Evolutionary conservation across 1,284 basidiomycete genomes (phyloP), one percentile per base, ranked within the genome.

Genomic region (Acaromyces ingoldii): DNA sequence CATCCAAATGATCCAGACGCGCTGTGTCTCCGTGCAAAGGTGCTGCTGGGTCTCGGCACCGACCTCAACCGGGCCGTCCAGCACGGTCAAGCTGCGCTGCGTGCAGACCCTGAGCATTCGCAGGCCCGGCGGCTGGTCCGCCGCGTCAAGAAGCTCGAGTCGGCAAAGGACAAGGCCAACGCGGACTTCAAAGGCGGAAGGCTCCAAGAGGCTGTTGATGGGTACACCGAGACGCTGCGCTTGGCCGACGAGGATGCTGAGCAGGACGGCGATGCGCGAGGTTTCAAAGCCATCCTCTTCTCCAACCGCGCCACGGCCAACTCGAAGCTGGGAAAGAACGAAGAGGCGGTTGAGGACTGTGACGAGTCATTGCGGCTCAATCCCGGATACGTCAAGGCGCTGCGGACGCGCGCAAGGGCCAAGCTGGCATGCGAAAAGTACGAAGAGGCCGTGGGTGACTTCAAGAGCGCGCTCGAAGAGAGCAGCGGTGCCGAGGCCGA

Each of bases 81-180:
- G 53, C 88, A 92, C 67, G 81, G 81, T 33, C 80, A 82, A 57
- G 83, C 82, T 13, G 88, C 89, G 0, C 80, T 92, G 11, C 82
- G 86, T 21, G 79, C 85, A 39, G 89, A 92, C 72, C 90, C 90
- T 0, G 87, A 86, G 29, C 82, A 87, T 65, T 82, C 81, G 44
- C 79, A 79, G 6, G 89, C 89, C 0, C 81, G 84, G 64, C 81
- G 80, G 53, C 76, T 91, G 47, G 80, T 90, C 49, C 86, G 84
- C 70, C 83, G 87, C 15, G 81, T 87, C 21, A 86, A 85, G 66
- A 85, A 86, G 41, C 82, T 92, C 11, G 88, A 92, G 61, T 78
- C 83, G 47, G 76, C 87, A 42, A 92, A 92, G 70, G 88, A 91
- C 57, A 87, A 88, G 60, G 89, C 89, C 0, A 92, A 92, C 65